Percentiles rank a stretch among this genome's conserved stretches.
phyloP scores from a whole-genome alignment of 805 yeast genomes.

The Lachancea sp. region DNA sequence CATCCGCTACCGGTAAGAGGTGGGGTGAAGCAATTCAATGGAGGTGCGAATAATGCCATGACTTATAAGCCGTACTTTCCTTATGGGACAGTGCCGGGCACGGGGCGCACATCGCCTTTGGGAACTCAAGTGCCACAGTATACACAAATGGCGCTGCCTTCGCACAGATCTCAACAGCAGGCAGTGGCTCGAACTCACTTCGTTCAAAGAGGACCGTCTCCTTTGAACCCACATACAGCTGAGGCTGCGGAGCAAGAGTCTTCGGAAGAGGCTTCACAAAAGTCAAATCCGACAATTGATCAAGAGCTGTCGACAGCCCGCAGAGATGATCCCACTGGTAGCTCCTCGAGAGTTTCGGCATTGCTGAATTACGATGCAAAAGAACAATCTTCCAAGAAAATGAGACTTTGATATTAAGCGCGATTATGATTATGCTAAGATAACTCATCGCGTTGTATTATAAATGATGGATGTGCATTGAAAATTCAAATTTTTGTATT shows the following conservation, averaged over 20 bases:
- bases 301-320: slow-evolving; percentile 1
- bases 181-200: background rate
- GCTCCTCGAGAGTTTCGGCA: slow-evolving; percentile 5
- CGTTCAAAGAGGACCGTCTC: slow-evolving; percentile 5
- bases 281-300: slow-evolving; percentile 8
- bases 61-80: slow-evolving; percentile 11
- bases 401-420: slow-evolving; percentile 1
- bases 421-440: background rate
- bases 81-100: slow-evolving; percentile 10
- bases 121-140: background rate
- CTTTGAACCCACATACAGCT: slow-evolving; percentile 1
- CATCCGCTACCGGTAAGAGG: slow-evolving; percentile 1
- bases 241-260: slow-evolving; percentile 8
- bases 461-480: background rate
- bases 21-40: background rate
- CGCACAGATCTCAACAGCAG: slow-evolving; percentile 4
- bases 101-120: slow-evolving; percentile 2
- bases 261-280: slow-evolving; percentile 14
- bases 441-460: background rate
- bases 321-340: slow-evolving; percentile 4
- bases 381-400: slow-evolving; percentile 8
- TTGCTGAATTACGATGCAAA: slow-evolving; percentile 8
- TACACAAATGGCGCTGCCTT: background rate
- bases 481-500: background rate
- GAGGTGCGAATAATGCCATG: slow-evolving; percentile 6